Base-by-base conservation (phyloP, 306 rosid species). In the Quercus parvula region DNA sequence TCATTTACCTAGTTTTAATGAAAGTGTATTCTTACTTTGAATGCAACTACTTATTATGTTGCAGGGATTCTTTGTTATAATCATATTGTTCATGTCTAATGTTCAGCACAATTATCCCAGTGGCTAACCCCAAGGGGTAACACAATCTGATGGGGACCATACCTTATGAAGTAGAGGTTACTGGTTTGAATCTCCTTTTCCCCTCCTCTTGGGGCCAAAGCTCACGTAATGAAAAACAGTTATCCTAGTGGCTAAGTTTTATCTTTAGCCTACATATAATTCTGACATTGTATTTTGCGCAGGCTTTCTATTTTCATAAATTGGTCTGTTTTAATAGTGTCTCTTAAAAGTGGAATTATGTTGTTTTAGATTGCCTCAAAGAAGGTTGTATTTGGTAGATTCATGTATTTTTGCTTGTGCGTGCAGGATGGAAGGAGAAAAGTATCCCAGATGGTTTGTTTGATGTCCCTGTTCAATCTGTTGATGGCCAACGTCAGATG, bases 351-450 rank as follows among this genome's bases (percentile, higher is more conserved):
- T 38, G 10, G 44, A 2, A 38, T 41, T 41, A 19, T 68, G 19
- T 35, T 68, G 27, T 35, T 35, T 14, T 14, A 19, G 72, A 19
- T 68, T 68, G n/a, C 52, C 27, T n/a, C 52, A 9, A 30, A 18
- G 25, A 62, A 22, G 20, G 63, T 27, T 58, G 41, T 13, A 17
- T 27, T 28, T 25, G 41, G 73, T 70, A 70, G 6, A 1, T 46
- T 55, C 28, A 38, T 6, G 3, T 38, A 24, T 63, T 61, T 76
- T 11, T 79, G 73, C 74, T 78, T 66, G 25, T 5, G 38, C 27
- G 75, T 79, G 81, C 88, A 90, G 98, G 88, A 74, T 77, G 85
- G 91, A 75, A 27, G 67, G 85, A 84, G 77, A 79, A 77, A 55
- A 78, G 59, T 56, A 83, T 75, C 74, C 86, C 77, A 31, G 85